Evolutionary conservation across 257 asterid species (phyloP), one percentile per base, ranked within the genome.

Genomic region (Solanum piurae): DNA sequence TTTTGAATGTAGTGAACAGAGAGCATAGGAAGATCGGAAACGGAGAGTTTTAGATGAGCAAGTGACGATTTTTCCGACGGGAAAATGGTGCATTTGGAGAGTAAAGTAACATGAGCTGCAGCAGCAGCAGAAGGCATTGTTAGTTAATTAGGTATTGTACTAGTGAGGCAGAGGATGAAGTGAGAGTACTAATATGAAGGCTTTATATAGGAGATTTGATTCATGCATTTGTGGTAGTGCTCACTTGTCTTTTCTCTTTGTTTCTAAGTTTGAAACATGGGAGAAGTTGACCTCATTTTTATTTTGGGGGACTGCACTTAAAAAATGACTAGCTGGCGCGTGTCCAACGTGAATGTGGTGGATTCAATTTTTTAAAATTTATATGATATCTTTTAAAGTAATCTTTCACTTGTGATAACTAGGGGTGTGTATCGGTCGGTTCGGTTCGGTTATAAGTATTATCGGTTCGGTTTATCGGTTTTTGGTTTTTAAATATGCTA

Each of bases 21-120:
- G 31, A 74, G 82, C 82, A 74, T 74, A 9, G 98, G 97, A 2
- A 94, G 94, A 86, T 95, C 98, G 6, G 95, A 95, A 27, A 95
- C 95, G 0, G 98, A 95, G 86, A 95, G 94, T 79, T 95, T 92
- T 6, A 95, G 92, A 33, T 93, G 90, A 9, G 86, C 46, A 1
- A 90, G 12, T 12, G 87, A 46, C 20, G 97, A 93, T 46, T 88
- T 86, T n/a, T 87, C 83, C 9, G 91, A 89, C 4, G 98, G 98
- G 25, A 75, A 88, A 31, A 95, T 86, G 0, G 87, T 91, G 87
- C 90, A 89, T 84, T 85, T 87, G 12, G 93, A 91, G 73, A 93
- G 33, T 23, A 90, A 6, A 3, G 92, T 86, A 0, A 88, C 64
- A n/a, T n/a, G 33, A 62, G 92, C 27, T 1, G 9, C 2, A 7